phyloP scores from a whole-genome alignment of 495 filamentous ascomycete species.

The Pyronema domesticum region DNA sequence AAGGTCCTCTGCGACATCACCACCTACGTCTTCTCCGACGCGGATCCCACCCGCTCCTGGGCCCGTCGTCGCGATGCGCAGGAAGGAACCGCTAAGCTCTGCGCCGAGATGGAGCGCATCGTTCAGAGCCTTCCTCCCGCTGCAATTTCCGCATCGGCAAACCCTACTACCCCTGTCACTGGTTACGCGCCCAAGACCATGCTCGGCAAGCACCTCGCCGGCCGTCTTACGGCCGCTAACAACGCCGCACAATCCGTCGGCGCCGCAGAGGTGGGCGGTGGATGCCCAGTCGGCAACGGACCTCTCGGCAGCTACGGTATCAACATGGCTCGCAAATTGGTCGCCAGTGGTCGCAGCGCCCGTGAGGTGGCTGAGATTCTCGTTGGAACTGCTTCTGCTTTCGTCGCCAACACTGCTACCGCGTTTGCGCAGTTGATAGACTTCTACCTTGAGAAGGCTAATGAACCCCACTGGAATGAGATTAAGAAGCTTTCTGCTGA shows the following conservation, averaged over 20 bases:
- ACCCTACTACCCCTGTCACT: not conserved
- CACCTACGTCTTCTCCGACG: conserved; percentile 46
- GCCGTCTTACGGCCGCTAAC: not conserved
- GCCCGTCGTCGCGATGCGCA: conserved; percentile 38
- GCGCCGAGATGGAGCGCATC: not conserved
- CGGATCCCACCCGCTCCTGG: conserved; percentile 45
- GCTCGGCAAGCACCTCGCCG: not conserved
- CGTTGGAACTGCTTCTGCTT: conserved; percentile 10
- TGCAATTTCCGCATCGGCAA: not conserved
- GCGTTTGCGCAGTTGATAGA: conserved; percentile 18
- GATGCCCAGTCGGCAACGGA: too few relatives aligned
- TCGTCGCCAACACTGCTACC: conserved; percentile 12
- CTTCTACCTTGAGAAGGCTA: conserved; percentile 15
- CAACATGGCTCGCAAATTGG: conserved; percentile 8
- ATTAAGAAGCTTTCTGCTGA: conserved; percentile 8
- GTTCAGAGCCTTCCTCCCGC: not conserved
- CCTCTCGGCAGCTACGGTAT: conserved; percentile 6
- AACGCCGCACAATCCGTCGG: not conserved
- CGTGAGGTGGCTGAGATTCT: conserved; percentile 15
- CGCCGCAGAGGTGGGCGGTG: not conserved
- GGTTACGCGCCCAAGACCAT: not conserved
- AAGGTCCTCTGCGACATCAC: conserved; percentile 40
- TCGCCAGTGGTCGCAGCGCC: not conserved
- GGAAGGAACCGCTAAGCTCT: conserved; percentile 11
- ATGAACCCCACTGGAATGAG: conserved; percentile 11